phyloP scores from a whole-genome alignment of 2,329 filamentous ascomycete genomes.

The Botrytis elliptica region DNA sequence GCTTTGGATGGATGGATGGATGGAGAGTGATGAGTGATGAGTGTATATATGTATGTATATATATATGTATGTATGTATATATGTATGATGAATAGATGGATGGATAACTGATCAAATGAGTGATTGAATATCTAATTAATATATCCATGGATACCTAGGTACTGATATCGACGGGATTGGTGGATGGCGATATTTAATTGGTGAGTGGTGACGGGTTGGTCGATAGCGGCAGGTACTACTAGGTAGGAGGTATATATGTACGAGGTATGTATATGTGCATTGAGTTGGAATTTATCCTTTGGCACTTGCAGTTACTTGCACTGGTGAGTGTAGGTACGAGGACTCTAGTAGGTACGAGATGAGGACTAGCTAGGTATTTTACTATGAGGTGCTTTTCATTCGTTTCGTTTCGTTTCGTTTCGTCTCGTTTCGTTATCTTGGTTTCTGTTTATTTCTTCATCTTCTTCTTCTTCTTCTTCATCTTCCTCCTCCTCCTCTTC shows the following conservation, averaged over 20 bases:
- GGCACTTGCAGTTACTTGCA: background rate
- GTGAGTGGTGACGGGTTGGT: background rate
- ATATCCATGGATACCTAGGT: too few species aligned
- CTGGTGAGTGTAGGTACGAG: background rate
- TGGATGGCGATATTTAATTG: background rate
- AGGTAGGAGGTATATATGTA: background rate
- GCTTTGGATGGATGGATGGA: too few species aligned
- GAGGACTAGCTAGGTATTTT: background rate
- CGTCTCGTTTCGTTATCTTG: background rate
- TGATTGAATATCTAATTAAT: too few species aligned
- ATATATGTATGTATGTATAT: too few species aligned
- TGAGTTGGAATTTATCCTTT: conserved; percentile 16
- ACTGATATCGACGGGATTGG: background rate
- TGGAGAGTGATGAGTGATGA: too few species aligned
- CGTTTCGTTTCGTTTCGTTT: background rate
- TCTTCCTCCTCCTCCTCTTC: background rate
- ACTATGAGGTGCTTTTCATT: background rate
- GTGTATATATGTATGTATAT: too few species aligned
- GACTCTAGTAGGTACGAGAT: background rate
- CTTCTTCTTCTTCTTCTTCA: background rate
- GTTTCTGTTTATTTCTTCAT: background rate
- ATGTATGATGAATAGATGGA: too few species aligned
- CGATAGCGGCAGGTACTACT: background rate
- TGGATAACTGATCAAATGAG: too few species aligned
- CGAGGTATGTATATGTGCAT: background rate